Evolutionary conservation across 2,329 filamentous ascomycete genomes (phyloP).

Genomic region (Colletotrichum tabaci): DNA sequence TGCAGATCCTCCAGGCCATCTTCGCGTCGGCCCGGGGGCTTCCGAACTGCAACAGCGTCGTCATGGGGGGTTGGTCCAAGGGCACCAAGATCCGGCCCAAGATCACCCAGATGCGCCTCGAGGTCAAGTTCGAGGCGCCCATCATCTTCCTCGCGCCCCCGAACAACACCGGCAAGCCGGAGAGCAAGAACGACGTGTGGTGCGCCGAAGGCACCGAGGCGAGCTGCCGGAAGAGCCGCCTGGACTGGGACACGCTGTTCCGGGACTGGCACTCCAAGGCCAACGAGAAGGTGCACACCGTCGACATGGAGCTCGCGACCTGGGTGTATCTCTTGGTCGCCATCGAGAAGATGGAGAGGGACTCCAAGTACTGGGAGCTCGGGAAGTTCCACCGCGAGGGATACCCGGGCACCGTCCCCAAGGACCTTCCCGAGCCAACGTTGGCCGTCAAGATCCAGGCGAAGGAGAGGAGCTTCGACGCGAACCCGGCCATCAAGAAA

Average conservation of each 20-base stretch:
- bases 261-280: neutral
- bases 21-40: slow-evolving; percentile 20
- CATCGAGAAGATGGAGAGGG: slow-evolving; percentile 28
- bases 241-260: slow-evolving; percentile 1
- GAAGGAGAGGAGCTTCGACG: slow-evolving; percentile 27
- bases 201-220: neutral
- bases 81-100: slow-evolving; percentile 4
- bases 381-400: neutral
- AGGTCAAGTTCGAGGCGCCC: slow-evolving; percentile 32
- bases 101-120: slow-evolving; percentile 12
- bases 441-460: slow-evolving; percentile 26
- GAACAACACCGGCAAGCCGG: neutral
- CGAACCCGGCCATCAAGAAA: slow-evolving; percentile 39
- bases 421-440: neutral
- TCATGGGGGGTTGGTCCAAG: slow-evolving; percentile 31
- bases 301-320: slow-evolving; percentile 24
- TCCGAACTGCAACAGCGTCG: slow-evolving; percentile 23
- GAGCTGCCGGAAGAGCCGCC: slow-evolving; percentile 1
- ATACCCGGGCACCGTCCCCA: neutral
- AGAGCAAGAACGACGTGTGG: neutral
- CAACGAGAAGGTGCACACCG: slow-evolving; percentile 17
- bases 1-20: slow-evolving; percentile 30
- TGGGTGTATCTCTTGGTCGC: slow-evolving; percentile 27
- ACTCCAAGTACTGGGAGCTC: slow-evolving; percentile 16
- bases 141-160: slow-evolving; percentile 29